Conservation (phyloP, 306 rosid species). For the Benincasa hispida region DNA sequence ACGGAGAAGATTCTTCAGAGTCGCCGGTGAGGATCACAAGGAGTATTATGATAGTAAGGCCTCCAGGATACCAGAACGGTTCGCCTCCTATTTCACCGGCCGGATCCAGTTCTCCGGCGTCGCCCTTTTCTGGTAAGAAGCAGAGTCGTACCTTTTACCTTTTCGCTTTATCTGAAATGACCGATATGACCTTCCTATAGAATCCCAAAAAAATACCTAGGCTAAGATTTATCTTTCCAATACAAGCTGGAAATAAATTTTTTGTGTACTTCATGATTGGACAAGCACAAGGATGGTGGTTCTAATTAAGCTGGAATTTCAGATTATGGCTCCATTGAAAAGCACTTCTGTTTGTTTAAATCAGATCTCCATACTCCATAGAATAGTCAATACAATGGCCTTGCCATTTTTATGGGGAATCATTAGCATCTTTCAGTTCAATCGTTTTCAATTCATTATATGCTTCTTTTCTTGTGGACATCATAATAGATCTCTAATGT, state of each 20-base stretch:
- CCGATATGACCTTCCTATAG: background rate
- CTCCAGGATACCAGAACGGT: slow-evolving; percentile 54
- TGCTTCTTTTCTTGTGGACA: background rate
- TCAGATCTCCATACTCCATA: background rate
- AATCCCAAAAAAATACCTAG: background rate
- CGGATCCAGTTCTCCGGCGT: slow-evolving; percentile 60
- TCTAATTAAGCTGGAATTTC: background rate
- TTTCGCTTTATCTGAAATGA: background rate
- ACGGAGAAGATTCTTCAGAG: slow-evolving; percentile 35
- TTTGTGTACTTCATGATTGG: slow-evolving; percentile 3
- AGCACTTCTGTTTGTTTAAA: background rate
- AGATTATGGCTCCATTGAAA: background rate
- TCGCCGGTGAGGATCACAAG: slow-evolving; percentile 48
- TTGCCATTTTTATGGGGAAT: background rate
- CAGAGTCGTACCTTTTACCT: background rate
- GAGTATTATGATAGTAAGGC: slow-evolving; percentile 75
- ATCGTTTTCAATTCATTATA: background rate
- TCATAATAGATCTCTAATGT: background rate
- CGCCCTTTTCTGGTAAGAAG: slow-evolving; percentile 74
- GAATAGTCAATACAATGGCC: background rate
- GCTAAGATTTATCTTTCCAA: slow-evolving; percentile 4
- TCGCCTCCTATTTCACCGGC: slow-evolving; percentile 81
- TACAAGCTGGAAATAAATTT: background rate
- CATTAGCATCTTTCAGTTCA: background rate
- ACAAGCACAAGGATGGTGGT: background rate